These are phyloP conservation scores for Pseudozyma pruni DNA, from an alignment of 1,284 basidiomycete species.

Conservation along the genomic window DNA sequence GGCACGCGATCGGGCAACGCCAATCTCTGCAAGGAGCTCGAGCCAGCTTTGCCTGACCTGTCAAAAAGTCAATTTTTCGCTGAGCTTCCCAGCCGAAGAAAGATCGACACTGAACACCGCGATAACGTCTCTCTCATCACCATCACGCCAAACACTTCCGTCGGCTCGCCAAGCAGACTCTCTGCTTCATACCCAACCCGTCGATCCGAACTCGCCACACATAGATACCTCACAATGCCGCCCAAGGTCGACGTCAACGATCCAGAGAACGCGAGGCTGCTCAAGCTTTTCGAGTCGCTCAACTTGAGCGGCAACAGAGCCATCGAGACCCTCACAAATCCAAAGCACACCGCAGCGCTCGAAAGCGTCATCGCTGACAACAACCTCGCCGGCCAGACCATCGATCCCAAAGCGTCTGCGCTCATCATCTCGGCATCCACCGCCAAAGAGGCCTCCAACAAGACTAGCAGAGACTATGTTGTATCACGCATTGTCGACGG, in stretches of 20 bases:
- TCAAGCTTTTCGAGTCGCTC: slow-evolving; percentile 80
- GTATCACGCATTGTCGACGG: slow-evolving; percentile 78
- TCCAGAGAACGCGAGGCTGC: slow-evolving; percentile 71
- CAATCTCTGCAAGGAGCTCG: slow-evolving; percentile 6
- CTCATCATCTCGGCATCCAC: slow-evolving; percentile 76
- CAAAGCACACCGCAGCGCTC: slow-evolving; percentile 71
- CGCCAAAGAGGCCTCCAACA: slow-evolving; percentile 73
- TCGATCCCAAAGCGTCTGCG: slow-evolving; percentile 84
- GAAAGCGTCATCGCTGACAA: slow-evolving; percentile 75
- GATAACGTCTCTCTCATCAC: too few relatives aligned
- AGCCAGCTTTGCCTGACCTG: slow-evolving; percentile 18
- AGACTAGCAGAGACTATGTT: slow-evolving; percentile 76
- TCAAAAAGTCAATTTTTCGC: not conserved
- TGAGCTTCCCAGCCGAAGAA: not conserved
- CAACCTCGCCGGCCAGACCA: slow-evolving; percentile 61
- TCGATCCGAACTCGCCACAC: not conserved
- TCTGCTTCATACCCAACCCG: slow-evolving; percentile 15
- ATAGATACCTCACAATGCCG: slow-evolving; percentile 67
- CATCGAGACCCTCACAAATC: slow-evolving; percentile 72
- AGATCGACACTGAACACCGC: not conserved
- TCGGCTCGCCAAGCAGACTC: slow-evolving; percentile 8
- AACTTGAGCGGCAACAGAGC: slow-evolving; percentile 83
- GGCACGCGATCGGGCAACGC: slow-evolving; percentile 5
- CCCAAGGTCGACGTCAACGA: slow-evolving; percentile 72
- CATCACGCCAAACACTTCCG: too few relatives aligned